Conservation (phyloP, 75 land plant species). For the Azolla pinnata region DNA sequence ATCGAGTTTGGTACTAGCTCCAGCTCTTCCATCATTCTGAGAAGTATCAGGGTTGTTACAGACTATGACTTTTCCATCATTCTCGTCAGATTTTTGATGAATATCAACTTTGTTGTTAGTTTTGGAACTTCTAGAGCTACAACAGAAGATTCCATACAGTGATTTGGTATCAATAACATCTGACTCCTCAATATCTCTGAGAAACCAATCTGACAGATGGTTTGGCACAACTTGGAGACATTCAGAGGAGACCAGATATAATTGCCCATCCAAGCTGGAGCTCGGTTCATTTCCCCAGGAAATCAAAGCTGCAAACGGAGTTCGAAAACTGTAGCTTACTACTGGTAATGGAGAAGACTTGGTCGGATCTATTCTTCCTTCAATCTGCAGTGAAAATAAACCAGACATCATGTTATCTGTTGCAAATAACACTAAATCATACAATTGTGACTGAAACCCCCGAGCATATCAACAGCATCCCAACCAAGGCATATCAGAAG, state of each 20-base stretch:
- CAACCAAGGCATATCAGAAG: not conserved
- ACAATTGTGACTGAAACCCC: not conserved
- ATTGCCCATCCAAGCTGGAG: not conserved
- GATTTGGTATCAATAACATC: constrained; percentile 1
- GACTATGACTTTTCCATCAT: not conserved
- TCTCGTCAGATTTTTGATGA: not conserved
- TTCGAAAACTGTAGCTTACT: too few species aligned
- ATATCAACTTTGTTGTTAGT: not conserved
- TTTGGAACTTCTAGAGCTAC: not conserved
- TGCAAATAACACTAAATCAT: not conserved
- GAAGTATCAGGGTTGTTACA: too few species aligned
- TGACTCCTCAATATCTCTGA: not conserved
- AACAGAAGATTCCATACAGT: constrained; percentile 3
- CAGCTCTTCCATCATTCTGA: too few species aligned
- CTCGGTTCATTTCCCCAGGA: not conserved
- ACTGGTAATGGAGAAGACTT: not conserved
- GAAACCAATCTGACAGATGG: not conserved
- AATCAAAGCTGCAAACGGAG: not conserved
- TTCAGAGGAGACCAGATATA: constrained; percentile 1
- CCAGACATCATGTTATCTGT: not conserved
- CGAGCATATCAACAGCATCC: not conserved
- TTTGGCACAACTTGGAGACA: not conserved
- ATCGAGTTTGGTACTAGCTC: too few species aligned
- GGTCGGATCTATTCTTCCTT: not conserved
- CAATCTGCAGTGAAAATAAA: not conserved